These are phyloP conservation scores for Beauveria sp. DNA, from an alignment of 2,329 filamentous ascomycete species.

Conservation along the genomic window DNA sequence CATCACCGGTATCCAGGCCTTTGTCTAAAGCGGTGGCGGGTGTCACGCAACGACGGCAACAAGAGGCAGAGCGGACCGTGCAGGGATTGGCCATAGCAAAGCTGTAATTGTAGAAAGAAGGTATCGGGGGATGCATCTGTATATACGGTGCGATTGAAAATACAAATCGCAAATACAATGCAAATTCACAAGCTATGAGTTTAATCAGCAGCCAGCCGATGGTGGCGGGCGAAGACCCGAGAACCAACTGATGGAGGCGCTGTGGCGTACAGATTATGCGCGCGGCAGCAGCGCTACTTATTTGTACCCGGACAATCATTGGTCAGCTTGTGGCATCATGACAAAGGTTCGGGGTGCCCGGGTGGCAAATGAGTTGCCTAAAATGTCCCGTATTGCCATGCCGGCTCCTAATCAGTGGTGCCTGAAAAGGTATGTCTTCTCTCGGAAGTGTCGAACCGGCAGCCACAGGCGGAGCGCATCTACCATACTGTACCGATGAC, in stretches of 20 bases:
- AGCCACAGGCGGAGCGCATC: not conserved
- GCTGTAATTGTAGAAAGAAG: conserved; percentile 1
- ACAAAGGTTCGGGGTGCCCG: not conserved
- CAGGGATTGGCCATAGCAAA: not conserved
- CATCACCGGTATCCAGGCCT: conserved; percentile 71
- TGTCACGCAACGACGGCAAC: not conserved
- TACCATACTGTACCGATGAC: not conserved
- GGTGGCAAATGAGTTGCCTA: not conserved
- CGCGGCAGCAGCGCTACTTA: not conserved
- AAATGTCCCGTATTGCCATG: not conserved
- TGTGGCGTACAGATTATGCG: conserved; percentile 4
- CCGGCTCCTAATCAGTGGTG: not conserved
- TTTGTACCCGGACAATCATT: not conserved
- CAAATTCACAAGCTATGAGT: not conserved
- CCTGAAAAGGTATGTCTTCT: not conserved
- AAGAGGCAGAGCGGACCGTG: not conserved
- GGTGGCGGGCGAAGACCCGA: not conserved
- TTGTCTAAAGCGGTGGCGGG: conserved; percentile 44
- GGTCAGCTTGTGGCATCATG: not conserved
- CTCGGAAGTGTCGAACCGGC: not conserved
- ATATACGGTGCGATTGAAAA: not conserved
- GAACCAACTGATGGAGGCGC: not conserved
- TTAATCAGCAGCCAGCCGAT: not conserved
- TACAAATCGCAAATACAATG: not conserved
- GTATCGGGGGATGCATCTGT: not conserved